phyloP scores from a whole-genome alignment of 2,329 filamentous ascomycete species.

The Pseudogymnoascus sp. region DNA sequence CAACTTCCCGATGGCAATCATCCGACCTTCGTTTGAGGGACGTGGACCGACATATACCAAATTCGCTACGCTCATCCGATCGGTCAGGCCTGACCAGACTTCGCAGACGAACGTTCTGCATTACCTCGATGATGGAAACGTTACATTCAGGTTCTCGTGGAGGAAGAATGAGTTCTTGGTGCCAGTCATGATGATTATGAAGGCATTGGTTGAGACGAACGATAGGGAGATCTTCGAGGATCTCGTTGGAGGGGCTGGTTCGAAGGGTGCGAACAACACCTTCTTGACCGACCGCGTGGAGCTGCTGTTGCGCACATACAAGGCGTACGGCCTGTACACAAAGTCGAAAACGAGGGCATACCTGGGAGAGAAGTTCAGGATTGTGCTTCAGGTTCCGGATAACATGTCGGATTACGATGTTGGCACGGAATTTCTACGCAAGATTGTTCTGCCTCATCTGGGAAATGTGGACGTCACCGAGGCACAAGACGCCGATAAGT shows the following conservation, averaged over 20 bases:
- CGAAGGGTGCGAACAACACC: constrained; percentile 74
- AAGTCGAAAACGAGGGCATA: constrained; percentile 76
- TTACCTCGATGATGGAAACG: constrained; percentile 90
- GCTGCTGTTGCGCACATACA: constrained; percentile 85
- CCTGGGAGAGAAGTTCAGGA: constrained; percentile 83
- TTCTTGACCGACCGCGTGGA: constrained; percentile 95
- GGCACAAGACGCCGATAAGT: constrained; percentile 83
- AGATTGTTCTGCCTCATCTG: constrained; percentile 84
- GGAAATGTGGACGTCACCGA: constrained; percentile 80
- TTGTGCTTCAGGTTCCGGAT: constrained; percentile 75
- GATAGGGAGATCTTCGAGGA: constrained; percentile 93
- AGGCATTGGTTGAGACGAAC: constrained; percentile 91
- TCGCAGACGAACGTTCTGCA: constrained; percentile 96
- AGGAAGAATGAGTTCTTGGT: constrained; percentile 95
- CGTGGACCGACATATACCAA: constrained; percentile 82
- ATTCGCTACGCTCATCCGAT: constrained; percentile 84
- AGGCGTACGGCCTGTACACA: constrained; percentile 77
- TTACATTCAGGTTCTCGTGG: constrained; percentile 97
- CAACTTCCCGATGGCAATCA: constrained; percentile 93
- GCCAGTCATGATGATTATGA: constrained; percentile 92
- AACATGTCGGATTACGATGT: constrained; percentile 83
- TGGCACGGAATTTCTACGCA: constrained; percentile 83
- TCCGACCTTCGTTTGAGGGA: constrained; percentile 80
- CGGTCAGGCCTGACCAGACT: constrained; percentile 91
- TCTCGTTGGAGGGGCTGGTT: constrained; percentile 70